Base-by-base conservation (phyloP, 1,139 yeast species). In the Pichia sp. region DNA sequence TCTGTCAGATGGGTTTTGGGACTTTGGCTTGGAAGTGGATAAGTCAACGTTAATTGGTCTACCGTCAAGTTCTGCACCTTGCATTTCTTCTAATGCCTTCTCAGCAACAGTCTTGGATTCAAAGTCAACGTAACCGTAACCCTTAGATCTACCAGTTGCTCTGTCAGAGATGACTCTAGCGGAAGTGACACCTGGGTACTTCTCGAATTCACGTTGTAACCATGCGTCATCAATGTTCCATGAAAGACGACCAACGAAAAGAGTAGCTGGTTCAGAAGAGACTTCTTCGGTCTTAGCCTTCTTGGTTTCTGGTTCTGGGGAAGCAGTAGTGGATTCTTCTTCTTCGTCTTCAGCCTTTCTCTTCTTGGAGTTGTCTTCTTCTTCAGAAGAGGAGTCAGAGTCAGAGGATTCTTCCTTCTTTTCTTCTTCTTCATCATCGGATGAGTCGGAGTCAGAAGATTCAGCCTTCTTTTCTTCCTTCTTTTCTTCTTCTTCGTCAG, bases 71-170 rank as follows among this genome's bases (percentile, higher is more conserved):
- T 88, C 97, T 58, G 71, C 76, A 57, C 96, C 97, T 67, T 87
- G 94, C 75, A 71, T 74, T 60, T 80, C 85, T 45, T 68, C 69
- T 47, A 88, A 66, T n/a, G 98, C 97, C 64, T 79, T 79, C 62
- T 85, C 88, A 49, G 97, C 98, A 44, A 68, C 70, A 29, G 74
- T 72, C 55, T 75, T 76, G 53, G 72, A 64, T 53, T 77, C 86
- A 58, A 91, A 91, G 62, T 91, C 98, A 63, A 91, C 96, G 67
- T 91, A 91, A 56, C 98, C 98, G 72, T 83, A 91, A 61, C 98
- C 98, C 73, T 93, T 81, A 38, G 96, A 85, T 67, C 85, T 84
- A 53, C 95, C 96, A 41, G 93, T 72, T 48, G 79, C 83, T 67
- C 93, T 81, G 66, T 91, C 97, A 66, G 80, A 77, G 59, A 91